Evolutionary conservation across 2,329 filamentous ascomycete genomes (phyloP).

Genomic region (Penicillium capsulatum): DNA sequence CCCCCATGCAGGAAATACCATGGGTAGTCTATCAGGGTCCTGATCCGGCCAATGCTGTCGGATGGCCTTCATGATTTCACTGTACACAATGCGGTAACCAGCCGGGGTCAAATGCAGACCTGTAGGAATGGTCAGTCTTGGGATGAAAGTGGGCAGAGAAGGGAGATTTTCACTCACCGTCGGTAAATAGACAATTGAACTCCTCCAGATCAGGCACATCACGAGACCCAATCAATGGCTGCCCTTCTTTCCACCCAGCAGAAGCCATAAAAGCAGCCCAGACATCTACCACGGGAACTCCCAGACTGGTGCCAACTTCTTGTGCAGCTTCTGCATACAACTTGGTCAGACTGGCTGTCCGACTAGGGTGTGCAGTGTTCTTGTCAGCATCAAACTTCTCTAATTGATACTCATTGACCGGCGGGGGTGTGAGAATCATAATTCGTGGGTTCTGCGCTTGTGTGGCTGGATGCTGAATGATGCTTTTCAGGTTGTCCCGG

Average conservation of each 20-base stretch:
- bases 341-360: constrained; percentile 59
- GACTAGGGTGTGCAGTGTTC: constrained; percentile 49
- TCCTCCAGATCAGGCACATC: constrained; percentile 55
- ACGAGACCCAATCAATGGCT: constrained; percentile 54
- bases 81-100: constrained; percentile 55
- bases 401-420: constrained; percentile 70
- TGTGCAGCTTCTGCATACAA: constrained; percentile 63
- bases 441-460: constrained; percentile 68
- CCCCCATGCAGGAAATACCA: constrained; percentile 54
- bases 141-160: too few relatives aligned
- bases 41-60: constrained; percentile 52
- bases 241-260: constrained; percentile 50
- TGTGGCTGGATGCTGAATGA: constrained; percentile 69
- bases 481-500: constrained; percentile 64
- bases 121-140: too few relatives aligned
- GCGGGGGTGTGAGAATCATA: constrained; percentile 72
- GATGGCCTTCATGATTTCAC: constrained; percentile 52
- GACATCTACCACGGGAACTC: constrained; percentile 68
- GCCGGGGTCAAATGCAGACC: constrained; percentile 56
- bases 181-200: constrained; percentile 50
- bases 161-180: constrained; percentile 53
- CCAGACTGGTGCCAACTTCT: constrained; percentile 54
- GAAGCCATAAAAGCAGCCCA: constrained; percentile 72
- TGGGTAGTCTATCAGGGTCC: constrained; percentile 48
- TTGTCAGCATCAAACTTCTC: constrained; percentile 47